A percentile compares a stretch with the other conserved stretches of the same genome.
phyloP scores from a whole-genome alignment of 176 grass and related monocot genomes.

The Thinopyrum elongatum region DNA sequence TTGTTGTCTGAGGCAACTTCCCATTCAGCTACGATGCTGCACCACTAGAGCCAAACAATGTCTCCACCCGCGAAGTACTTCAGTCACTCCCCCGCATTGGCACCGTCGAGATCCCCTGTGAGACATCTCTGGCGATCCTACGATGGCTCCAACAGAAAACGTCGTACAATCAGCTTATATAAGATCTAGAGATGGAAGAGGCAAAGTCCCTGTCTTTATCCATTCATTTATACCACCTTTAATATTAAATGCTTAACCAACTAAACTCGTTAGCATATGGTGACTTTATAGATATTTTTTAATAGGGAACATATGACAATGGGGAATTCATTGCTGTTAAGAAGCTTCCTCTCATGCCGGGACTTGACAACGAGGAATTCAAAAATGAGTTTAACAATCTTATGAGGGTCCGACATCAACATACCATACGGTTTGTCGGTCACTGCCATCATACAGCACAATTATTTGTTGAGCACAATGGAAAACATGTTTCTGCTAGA shows the following conservation, averaged over 20 bases:
- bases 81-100: too few relatives aligned
- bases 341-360: not conserved
- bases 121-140: too few relatives aligned
- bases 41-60: too few relatives aligned
- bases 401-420: not conserved
- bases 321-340: not conserved
- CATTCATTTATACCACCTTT: too few relatives aligned
- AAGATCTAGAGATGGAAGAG: too few relatives aligned
- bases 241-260: not conserved
- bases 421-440: not conserved
- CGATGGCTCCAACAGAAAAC: too few relatives aligned
- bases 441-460: not conserved
- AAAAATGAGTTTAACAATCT: not conserved
- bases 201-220: too few relatives aligned
- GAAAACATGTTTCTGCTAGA: not conserved
- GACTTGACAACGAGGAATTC: not conserved
- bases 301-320: not conserved
- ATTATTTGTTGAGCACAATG: not conserved
- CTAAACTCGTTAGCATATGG: not conserved
- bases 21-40: too few relatives aligned
- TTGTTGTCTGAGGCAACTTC: too few relatives aligned
- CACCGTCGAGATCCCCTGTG: too few relatives aligned
- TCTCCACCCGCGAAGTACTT: too few relatives aligned
- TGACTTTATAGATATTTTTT: not conserved
- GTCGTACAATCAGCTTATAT: too few relatives aligned